phyloP scores from a whole-genome alignment of 768 basidiomycete genomes.

The Trametes villosa region DNA sequence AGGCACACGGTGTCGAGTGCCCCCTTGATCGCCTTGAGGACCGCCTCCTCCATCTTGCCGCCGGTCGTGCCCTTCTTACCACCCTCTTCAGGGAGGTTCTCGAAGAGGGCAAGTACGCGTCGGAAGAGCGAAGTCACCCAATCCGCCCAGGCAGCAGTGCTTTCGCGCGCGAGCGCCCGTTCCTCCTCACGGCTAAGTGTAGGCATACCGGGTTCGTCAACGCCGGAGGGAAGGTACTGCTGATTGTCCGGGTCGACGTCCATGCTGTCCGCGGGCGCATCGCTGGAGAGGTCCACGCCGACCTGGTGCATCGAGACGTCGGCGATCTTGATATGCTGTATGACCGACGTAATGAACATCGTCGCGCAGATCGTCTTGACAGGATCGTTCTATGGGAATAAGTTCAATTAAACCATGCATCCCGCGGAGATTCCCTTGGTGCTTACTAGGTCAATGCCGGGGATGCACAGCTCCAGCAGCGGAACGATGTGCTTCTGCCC shows the following conservation, averaged over 20 bases:
- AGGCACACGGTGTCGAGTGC: slow-evolving; percentile 82
- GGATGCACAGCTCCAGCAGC: slow-evolving; percentile 84
- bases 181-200: slow-evolving; percentile 66
- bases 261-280: slow-evolving; percentile 57
- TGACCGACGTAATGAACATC: slow-evolving; percentile 73
- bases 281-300: slow-evolving; percentile 56
- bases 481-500: slow-evolving; percentile 91
- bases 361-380: slow-evolving; percentile 79
- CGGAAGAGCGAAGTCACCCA: slow-evolving; percentile 82
- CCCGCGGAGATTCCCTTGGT: not conserved
- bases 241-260: slow-evolving; percentile 53
- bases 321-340: slow-evolving; percentile 79
- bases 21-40: slow-evolving; percentile 78
- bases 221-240: slow-evolving; percentile 56
- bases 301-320: slow-evolving; percentile 70
- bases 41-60: slow-evolving; percentile 79
- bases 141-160: slow-evolving; percentile 79
- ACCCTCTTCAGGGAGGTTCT: slow-evolving; percentile 94
- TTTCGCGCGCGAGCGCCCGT: slow-evolving; percentile 72
- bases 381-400: slow-evolving; percentile 67
- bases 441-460: slow-evolving; percentile 87
- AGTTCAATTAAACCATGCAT: not conserved
- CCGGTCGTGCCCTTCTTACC: slow-evolving; percentile 85
- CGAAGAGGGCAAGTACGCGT: slow-evolving; percentile 79
- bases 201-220: slow-evolving; percentile 45